Percentiles rank a stretch among this genome's conserved stretches.
These are phyloP conservation scores for Eutreptiella sp. DNA, from an alignment of 208 protist genomes.

Conservation along the genomic window DNA sequence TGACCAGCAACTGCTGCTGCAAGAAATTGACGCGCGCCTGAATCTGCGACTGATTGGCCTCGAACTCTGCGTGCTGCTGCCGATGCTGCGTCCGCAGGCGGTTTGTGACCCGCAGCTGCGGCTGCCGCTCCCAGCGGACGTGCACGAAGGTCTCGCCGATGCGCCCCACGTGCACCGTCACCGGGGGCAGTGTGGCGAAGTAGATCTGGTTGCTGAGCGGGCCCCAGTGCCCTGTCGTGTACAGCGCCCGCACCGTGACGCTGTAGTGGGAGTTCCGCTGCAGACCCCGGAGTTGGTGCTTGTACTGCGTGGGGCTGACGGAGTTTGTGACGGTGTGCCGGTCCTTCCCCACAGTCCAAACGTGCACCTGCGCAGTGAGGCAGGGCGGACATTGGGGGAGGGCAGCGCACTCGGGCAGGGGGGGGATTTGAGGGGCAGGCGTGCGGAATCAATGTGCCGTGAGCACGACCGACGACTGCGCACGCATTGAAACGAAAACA, in stretches of 20 bases:
- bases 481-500: no score
- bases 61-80: constrained; percentile 18
- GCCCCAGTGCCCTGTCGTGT: background rate
- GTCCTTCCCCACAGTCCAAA: constrained; percentile 16
- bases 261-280: constrained; percentile 9
- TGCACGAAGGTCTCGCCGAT: constrained; percentile 25
- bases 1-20: constrained; percentile 6
- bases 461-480: no score
- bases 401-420: no score
- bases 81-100: constrained; percentile 13
- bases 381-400: no score
- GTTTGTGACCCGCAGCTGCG: background rate
- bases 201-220: constrained; percentile 14
- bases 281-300: constrained; percentile 5
- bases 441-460: no score
- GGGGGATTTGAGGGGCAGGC: no score
- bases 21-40: constrained; percentile 2
- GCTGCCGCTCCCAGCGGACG: constrained; percentile 8
- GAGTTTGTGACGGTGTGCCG: background rate
- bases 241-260: constrained; percentile 1
- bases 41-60: background rate
- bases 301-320: background rate
- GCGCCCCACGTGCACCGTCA: constrained; percentile 10
- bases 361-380: no score
- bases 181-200: constrained; percentile 16